Evolutionary conservation across 768 basidiomycete species (phyloP), one percentile per base, ranked within the genome.

Genomic region (Suillus clintonianus): DNA sequence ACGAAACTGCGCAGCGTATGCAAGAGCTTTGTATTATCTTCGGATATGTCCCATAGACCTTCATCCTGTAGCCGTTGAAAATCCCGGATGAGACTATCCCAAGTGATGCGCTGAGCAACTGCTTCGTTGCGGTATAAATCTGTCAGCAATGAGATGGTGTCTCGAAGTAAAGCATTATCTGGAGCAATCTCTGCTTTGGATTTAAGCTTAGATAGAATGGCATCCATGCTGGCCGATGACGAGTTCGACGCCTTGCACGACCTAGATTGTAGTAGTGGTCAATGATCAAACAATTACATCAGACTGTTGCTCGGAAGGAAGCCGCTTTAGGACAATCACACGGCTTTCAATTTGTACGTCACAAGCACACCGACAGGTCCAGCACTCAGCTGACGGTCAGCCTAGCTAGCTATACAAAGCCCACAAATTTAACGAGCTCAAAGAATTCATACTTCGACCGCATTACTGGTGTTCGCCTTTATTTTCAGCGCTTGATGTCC

Each of bases 1-100:
- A 75, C 61, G 39, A 63, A 50, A 37, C 14, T 36, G 15, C 51
- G 67, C 57, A 77, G 65, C n/a, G 67, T 64, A 59, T 74, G 69
- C 55, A 75, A 65, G 56, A 77, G 68, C 36, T 68, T 64, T 59
- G 68, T 65, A 62, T 72, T 76, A 60, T 74, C 75, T 22, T 64
- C 30, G 1, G 72, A 66, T 42, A 14, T 61, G 17, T 71, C 60
- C 74, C 74, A 75, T 24, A 76, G 51, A 1, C 72, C 74, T 32
- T 51, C 55, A 50, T 72, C 71, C 22, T 43, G 72, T 22, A 75
- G 68, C 19, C 24, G 67, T 24, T 61, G 54, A 54, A 75, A 74
- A 67, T 69, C 60, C 59, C 39, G 50, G 19, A 59, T 30, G 5
- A 75, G 64, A 27, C 39, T 59, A 37, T 69, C 65, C 74, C 76